These are phyloP conservation scores for Cucurbita ficifolia DNA, from an alignment of 306 rosid species.

Conservation along the genomic window DNA sequence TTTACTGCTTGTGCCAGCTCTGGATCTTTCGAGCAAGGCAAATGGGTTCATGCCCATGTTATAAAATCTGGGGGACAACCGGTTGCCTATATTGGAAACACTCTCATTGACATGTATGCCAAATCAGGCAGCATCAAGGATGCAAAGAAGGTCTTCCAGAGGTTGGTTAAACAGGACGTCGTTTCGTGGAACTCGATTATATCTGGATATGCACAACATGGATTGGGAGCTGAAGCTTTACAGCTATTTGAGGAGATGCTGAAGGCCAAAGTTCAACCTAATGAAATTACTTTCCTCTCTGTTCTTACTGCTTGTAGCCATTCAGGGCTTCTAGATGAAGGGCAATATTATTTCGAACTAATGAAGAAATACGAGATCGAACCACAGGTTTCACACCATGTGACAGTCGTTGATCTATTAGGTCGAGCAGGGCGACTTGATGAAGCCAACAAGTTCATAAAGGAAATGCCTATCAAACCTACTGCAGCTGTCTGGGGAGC, in stretches of 20 bases:
- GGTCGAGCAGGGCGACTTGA: constrained; percentile 9
- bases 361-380: constrained; percentile 12
- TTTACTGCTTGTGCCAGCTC: constrained; percentile 15
- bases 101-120: constrained; percentile 17
- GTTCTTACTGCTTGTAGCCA: constrained; percentile 19
- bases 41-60: constrained; percentile 19
- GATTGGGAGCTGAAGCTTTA: constrained; percentile 7
- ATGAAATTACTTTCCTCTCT: constrained; percentile 9
- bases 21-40: constrained; percentile 19
- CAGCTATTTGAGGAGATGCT: constrained; percentile 12
- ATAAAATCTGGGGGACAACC: constrained; percentile 12
- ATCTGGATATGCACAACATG: constrained; percentile 12
- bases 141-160: constrained; percentile 9
- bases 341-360: constrained; percentile 7
- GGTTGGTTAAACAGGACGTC: constrained; percentile 10
- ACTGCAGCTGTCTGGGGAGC: constrained; percentile 13
- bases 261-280: constrained; percentile 7
- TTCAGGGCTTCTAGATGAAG: constrained; percentile 12
- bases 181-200: constrained; percentile 18
- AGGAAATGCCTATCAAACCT: constrained; percentile 8
- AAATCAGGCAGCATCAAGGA: constrained; percentile 16
- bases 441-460: constrained; percentile 9
- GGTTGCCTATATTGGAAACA: constrained; percentile 9
- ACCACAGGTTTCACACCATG: constrained; percentile 9
- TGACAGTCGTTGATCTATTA: constrained; percentile 12